Evolutionary conservation across 108 stramenopile species (phyloP).

Genomic region (Nitzschia sp.): DNA sequence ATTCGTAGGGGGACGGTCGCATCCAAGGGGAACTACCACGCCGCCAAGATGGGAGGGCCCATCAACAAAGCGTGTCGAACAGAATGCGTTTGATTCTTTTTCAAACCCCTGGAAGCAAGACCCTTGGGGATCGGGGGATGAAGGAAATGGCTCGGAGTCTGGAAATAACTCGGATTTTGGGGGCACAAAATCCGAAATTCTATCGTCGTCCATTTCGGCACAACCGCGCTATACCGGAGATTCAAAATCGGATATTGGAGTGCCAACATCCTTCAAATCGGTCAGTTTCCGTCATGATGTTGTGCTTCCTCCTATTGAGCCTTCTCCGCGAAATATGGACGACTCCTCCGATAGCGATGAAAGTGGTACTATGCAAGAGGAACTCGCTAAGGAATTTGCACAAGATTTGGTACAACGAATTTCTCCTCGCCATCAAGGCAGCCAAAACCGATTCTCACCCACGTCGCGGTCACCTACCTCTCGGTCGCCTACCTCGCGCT

Average conservation of each 20-base stretch:
- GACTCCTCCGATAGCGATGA: slow-evolving; percentile 12
- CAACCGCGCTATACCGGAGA: slow-evolving; percentile 4
- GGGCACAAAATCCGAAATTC: slow-evolving; percentile 20
- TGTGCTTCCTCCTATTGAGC: not conserved
- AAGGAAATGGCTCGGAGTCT: slow-evolving; percentile 7
- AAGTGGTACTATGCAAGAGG: slow-evolving; percentile 30
- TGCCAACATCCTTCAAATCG: slow-evolving; percentile 9
- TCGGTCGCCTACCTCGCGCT: not conserved
- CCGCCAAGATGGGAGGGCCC: slow-evolving; percentile 29
- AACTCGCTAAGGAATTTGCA: slow-evolving; percentile 28
- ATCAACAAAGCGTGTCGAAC: not conserved
- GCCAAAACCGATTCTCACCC: not conserved
- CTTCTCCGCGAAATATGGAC: slow-evolving; percentile 2
- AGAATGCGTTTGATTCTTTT: not conserved
- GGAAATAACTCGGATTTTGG: slow-evolving; percentile 18
- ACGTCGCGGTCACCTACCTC: too few species aligned
- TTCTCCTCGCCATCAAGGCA: slow-evolving; percentile 10
- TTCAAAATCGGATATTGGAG: slow-evolving; percentile 31
- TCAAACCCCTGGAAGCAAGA: slow-evolving; percentile 37
- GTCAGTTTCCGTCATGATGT: slow-evolving; percentile 14
- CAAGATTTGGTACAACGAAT: slow-evolving; percentile 29
- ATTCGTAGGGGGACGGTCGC: not conserved
- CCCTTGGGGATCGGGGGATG: slow-evolving; percentile 32
- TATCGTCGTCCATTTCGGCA: slow-evolving; percentile 5
- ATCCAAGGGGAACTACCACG: slow-evolving; percentile 1